Base-by-base conservation (phyloP, 331 rosid genomes). In the Acacia pycnantha region DNA sequence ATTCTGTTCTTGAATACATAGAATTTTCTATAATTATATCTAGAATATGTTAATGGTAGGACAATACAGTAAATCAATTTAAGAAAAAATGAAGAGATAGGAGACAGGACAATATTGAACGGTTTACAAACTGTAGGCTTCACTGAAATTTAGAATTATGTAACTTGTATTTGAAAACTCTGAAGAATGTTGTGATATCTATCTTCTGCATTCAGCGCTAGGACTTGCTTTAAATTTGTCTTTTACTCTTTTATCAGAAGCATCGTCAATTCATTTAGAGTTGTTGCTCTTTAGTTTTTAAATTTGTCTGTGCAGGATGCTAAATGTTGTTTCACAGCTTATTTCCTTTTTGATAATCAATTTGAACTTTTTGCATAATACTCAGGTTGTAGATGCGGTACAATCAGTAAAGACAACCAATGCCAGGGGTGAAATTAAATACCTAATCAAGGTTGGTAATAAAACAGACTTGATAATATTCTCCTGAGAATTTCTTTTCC, bases 391-490 rank as follows among this genome's bases (percentile, higher is more conserved):
- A 21, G 98, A 94, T 56, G 95, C 99, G 8, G 99, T 96, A 40
- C 97, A 67, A 82, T 85, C 98, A 64, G 97, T 96, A 59, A 96
- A 94, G 85, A 96, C 94, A 98, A 94, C 98, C 78, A 96, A 96
- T 77, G 94, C 89, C 66, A 81, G 97, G 51, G 99, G 99, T 76
- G 99, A 96, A 79, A 78, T 96, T 78, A 96, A 82, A 86, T 93
- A 95, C 86, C 99, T 98, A 51, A 96, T 96, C 77, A 96, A 96
- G 99, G 99, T 93, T 82, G 40, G 94, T 90, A 43, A 56, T 77
- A 43, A 37, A 62, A 29, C 75, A 48, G 29, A 31, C 76, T 58
- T 75, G 33, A 65, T 79, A 44, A 19, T 47, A 37, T 78, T 77
- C 40, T 58, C 29, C 44, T n/a, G 24, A 11, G 26, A 53, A 33